Evolutionary conservation across 805 yeast species (phyloP).

Genomic region (Wickerhamiella siamensis): DNA sequence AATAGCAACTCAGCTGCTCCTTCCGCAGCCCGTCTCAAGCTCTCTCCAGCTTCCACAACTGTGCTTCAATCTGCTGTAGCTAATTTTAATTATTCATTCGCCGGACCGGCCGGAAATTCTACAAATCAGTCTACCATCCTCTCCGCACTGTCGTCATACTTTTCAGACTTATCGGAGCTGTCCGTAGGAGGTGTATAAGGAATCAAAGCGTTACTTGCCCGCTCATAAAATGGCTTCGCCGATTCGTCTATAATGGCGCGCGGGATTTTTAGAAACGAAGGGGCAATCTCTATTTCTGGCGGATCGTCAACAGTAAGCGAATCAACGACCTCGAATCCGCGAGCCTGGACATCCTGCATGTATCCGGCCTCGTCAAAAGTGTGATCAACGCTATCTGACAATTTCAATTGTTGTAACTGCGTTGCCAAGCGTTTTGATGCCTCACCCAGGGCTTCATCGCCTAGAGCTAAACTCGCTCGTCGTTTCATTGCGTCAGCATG

Average conservation of each 20-base stretch:
- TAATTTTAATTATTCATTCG: too few species aligned
- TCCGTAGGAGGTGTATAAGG: conserved; percentile 5
- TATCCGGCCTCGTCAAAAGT: neutral
- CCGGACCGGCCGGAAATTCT: too few species aligned
- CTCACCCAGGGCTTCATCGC: neutral
- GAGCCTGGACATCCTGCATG: conserved; percentile 14
- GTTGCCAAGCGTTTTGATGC: conserved; percentile 3
- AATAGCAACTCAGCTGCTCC: too few species aligned
- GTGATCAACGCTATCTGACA: neutral
- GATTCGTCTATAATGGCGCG: neutral
- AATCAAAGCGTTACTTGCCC: conserved; percentile 12
- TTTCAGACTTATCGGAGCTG: neutral
- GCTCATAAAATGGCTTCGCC: conserved; percentile 9
- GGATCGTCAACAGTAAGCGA: conserved; percentile 9
- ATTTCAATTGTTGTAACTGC: neutral
- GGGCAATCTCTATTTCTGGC: conserved; percentile 12
- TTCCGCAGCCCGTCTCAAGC: too few species aligned
- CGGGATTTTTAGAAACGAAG: conserved; percentile 11
- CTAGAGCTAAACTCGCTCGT: neutral
- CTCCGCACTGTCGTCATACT: neutral
- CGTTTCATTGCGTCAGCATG: conserved; percentile 6
- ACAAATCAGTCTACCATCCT: too few species aligned
- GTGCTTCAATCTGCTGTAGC: too few species aligned
- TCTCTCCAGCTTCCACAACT: too few species aligned
- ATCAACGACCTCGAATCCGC: conserved; percentile 7